Evolutionary conservation across 1,139 yeast species (phyloP).

Genomic region (Pichia inconspicua): DNA sequence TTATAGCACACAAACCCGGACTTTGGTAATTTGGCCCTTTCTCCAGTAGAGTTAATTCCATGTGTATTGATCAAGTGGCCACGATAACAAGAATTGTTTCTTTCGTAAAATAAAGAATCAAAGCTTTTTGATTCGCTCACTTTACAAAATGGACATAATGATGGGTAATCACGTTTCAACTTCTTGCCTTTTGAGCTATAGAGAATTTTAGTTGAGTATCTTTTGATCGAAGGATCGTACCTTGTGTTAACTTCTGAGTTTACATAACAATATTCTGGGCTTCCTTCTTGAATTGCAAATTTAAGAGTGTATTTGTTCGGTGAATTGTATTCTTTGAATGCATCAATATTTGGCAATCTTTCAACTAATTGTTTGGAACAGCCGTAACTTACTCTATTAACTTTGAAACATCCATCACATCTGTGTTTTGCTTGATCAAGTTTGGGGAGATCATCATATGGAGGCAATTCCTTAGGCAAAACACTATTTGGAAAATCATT

Average conservation of each 20-base stretch:
- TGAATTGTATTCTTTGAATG: slow-evolving; percentile 9
- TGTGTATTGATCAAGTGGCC: slow-evolving; percentile 17
- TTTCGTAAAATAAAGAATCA: slow-evolving; percentile 13
- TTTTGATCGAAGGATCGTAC: slow-evolving; percentile 11
- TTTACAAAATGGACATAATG: slow-evolving; percentile 13
- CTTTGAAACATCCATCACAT: slow-evolving; percentile 10
- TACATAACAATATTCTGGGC: slow-evolving; percentile 1
- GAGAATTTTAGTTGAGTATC: slow-evolving; percentile 2
- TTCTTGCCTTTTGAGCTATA: slow-evolving; percentile 7
- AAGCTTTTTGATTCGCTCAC: slow-evolving; percentile 1
- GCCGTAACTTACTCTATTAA: slow-evolving; percentile 9
- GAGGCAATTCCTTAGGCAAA: background rate
- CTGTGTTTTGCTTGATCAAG: slow-evolving; percentile 3
- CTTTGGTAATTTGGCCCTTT: slow-evolving; percentile 7
- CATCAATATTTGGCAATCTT: slow-evolving; percentile 6
- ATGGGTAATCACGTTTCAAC: slow-evolving; percentile 12
- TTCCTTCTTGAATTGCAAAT: slow-evolving; percentile 7
- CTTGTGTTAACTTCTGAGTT: slow-evolving; percentile 4
- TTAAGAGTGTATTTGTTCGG: slow-evolving; percentile 9
- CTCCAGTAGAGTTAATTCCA: slow-evolving; percentile 12
- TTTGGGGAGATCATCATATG: slow-evolving; percentile 3
- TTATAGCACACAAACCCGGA: slow-evolving; percentile 12
- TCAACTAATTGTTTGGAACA: slow-evolving; percentile 8
- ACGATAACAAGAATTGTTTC: slow-evolving; percentile 16
- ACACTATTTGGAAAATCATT: background rate